Base-by-base conservation (phyloP, 1,284 basidiomycete species). In the Coniophora puteana region DNA sequence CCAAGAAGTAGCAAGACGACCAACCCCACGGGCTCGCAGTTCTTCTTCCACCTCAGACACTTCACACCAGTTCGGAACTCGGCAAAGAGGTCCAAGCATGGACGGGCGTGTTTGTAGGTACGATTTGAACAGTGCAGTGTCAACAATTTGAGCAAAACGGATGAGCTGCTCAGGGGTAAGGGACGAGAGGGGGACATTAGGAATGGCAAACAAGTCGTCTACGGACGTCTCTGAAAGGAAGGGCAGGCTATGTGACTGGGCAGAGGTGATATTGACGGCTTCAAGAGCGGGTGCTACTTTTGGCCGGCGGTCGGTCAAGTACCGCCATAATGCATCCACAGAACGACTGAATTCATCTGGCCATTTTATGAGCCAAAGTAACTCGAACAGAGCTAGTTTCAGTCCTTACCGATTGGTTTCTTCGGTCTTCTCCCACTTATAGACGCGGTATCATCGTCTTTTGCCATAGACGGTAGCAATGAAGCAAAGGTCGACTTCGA, bases 61-160 rank as follows among this genome's bases (percentile, higher is more conserved):
- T 57, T 98, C 93, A 63, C 94, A 98, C 92, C 93, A 99, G 62
- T 98, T 98, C 16, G 90, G 81, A 28, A 95, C 72, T 27, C 96
- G 77, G 63, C 95, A 98, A 31, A 99, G 63, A 18, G 91, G 81
- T 0, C 91, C 93, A 4, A 99, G 69, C 44, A 99, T 67, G 8
- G 77, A 80, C 0, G 95, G 93, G 42, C 89, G 75, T 22, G 87
- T 86, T 26, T 89, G 72, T 16, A 99, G 67, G 61, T 96, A 98
- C 8, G 87, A 86, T 65, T 96, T 96, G 69, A 99, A 94, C 49
- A 99, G 66, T 7, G 90, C 93, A 0, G 96, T 99, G 58, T 99
- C 93, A 16, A 98, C 89, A 16, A 97, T 82, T 64, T 96, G 93
- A 1, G 93, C 94, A 38, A 88, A 88, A 18, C 89, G 76, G 23